Base-by-base conservation (phyloP, 2,329 filamentous ascomycete species). In the Ascosphaera aggregata region DNA sequence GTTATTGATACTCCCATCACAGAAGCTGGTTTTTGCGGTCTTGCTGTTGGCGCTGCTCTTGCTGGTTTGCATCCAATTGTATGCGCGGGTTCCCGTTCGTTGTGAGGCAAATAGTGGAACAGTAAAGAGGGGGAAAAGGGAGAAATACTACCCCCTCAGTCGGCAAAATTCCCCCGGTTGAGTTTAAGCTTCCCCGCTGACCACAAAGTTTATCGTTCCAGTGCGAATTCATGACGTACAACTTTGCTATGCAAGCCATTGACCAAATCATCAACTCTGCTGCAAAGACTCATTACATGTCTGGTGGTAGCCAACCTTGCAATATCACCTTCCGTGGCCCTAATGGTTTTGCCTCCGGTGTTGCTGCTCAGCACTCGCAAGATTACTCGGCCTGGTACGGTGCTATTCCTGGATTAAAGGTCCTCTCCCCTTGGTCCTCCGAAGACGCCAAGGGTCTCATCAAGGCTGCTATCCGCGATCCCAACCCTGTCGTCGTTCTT, bases 221-320 rank as follows among this genome's bases (percentile, higher is more conserved):
- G 81, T 89, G 80, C 72, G 89, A 98, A 67, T 98, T 98, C 71
- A 98, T 98, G 89, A 98, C 89, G 54, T 95, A 93, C 75, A 98
- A 98, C 73, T 95, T 95, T 59, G 86, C 89, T 61, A 98, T 98
- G 89, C 89, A 98, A 67, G 82, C 89, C 58, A 98, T 98, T 62
- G 89, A 98, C 61, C 89, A 98, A 62, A 81, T 98, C 58, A 85
- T 98, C 73, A 98, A 98, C 75, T 95, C 86, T 38, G 89, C 69
- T 51, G 89, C 84, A 56, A 98, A 98, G 72, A 98, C 89, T 42
- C 86, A 98, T 56, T 98, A 98, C 71, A 98, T 98, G 89, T 95
- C 89, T 47, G 89, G 89, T 53, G 89, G 89, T 61, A 95, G 94
- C 61, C 89, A 98, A 65, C 89, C 89, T 52, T 98, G 89, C 67